These are phyloP conservation scores for Fusarium oligoseptatum DNA, from an alignment of 2,329 filamentous ascomycete genomes.

Conservation along the genomic window DNA sequence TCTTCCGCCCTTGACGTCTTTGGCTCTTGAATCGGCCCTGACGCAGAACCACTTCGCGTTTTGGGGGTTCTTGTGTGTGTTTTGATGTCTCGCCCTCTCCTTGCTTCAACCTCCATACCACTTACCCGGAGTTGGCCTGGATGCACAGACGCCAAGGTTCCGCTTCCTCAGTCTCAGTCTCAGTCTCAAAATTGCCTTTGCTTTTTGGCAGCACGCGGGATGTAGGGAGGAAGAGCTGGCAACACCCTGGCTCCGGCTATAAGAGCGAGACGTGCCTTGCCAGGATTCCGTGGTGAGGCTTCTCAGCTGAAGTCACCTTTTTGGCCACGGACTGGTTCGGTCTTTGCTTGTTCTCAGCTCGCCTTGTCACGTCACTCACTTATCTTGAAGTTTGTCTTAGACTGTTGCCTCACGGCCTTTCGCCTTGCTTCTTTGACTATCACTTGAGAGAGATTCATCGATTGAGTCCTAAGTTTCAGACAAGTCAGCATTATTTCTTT, in stretches of 20 bases:
- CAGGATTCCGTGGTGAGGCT: slow-evolving; percentile 11
- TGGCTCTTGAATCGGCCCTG: slow-evolving; percentile 21
- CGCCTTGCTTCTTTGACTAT: slow-evolving; percentile 1
- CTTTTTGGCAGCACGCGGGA: slow-evolving; percentile 37
- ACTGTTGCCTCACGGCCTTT: slow-evolving; percentile 34
- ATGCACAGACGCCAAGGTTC: slow-evolving; percentile 34
- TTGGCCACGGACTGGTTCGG: slow-evolving; percentile 5
- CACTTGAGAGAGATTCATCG: neutral
- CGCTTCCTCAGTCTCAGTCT: slow-evolving; percentile 1
- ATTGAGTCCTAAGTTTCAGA: slow-evolving; percentile 9
- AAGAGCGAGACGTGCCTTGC: slow-evolving; percentile 32
- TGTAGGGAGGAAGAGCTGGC: slow-evolving; percentile 31
- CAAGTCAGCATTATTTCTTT: neutral
- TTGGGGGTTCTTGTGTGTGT: slow-evolving; percentile 32
- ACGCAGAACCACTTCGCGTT: slow-evolving; percentile 11
- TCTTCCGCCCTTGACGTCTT: slow-evolving; percentile 41
- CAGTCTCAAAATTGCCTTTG: slow-evolving; percentile 28
- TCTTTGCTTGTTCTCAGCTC: slow-evolving; percentile 13
- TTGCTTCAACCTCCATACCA: slow-evolving; percentile 44
- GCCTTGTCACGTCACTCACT: slow-evolving; percentile 9
- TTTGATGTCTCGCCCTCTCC: slow-evolving; percentile 44
- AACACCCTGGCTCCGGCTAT: slow-evolving; percentile 17
- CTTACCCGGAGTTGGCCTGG: slow-evolving; percentile 41
- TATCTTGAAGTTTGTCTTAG: slow-evolving; percentile 27
- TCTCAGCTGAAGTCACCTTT: slow-evolving; percentile 22